Evolutionary conservation across 2,329 filamentous ascomycete species (phyloP).

Genomic region (Amphichorda felina): DNA sequence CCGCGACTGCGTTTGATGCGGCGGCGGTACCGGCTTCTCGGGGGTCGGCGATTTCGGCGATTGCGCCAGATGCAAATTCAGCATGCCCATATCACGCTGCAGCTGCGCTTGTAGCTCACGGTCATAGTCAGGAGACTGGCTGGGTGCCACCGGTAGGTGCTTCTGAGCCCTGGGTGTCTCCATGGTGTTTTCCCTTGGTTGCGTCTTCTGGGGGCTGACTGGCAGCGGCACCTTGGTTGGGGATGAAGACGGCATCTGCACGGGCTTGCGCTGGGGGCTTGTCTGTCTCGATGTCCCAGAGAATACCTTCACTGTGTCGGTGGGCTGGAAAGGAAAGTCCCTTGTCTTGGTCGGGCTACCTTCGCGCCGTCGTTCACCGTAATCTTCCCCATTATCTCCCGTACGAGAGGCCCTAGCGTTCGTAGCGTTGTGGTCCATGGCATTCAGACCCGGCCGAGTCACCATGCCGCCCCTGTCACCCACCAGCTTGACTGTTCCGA

Average conservation of each 20-base stretch:
- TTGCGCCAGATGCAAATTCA: constrained; percentile 30
- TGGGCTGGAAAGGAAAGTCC: constrained; percentile 29
- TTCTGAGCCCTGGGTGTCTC: constrained; percentile 36
- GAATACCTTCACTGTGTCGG: constrained; percentile 45
- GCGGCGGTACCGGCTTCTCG: constrained; percentile 19
- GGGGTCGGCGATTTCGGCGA: constrained; percentile 4
- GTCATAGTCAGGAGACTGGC: constrained; percentile 48
- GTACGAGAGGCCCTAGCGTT: constrained; percentile 57
- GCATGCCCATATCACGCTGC: constrained; percentile 47
- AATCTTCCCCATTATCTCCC: constrained; percentile 35
- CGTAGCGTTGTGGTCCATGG: constrained; percentile 70
- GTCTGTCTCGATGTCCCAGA: constrained; percentile 39
- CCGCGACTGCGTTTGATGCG: constrained; percentile 19
- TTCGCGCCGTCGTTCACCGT: constrained; percentile 38
- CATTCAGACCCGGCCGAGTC: constrained; percentile 45
- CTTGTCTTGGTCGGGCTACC: constrained; percentile 38
- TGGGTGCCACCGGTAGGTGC: constrained; percentile 32
- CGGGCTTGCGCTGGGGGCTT: constrained; percentile 48
- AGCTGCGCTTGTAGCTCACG: constrained; percentile 48
- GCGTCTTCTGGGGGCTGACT: constrained; percentile 21
- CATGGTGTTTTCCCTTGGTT: constrained; percentile 15
- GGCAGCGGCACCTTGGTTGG: constrained; percentile 51
- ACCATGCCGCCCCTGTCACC: constrained; percentile 48
- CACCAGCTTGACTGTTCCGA: constrained; percentile 85
- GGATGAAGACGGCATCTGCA: constrained; percentile 25